Evolutionary conservation across 306 rosid genomes (phyloP).

Genomic region (Phaseolus lunatus): DNA sequence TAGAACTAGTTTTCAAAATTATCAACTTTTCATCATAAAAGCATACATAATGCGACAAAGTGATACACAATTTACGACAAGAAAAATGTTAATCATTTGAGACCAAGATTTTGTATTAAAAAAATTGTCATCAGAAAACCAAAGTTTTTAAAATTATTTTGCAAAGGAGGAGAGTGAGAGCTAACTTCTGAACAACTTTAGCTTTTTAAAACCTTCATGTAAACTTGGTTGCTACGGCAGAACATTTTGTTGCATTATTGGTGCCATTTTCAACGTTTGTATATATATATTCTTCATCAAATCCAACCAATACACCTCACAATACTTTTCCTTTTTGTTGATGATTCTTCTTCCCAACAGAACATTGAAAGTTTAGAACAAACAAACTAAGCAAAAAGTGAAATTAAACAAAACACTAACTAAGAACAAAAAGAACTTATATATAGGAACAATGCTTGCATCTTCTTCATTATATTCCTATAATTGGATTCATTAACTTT

Average conservation of each 20-base stretch:
- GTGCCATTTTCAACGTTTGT: constrained; percentile 1
- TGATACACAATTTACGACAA: constrained; percentile 22
- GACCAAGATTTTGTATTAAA: constrained; percentile 15
- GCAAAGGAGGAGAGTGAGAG: constrained; percentile 7
- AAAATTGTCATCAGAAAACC: neutral
- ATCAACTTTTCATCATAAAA: constrained; percentile 25
- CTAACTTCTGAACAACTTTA: constrained; percentile 4
- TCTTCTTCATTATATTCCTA: neutral
- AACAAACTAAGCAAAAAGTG: neutral
- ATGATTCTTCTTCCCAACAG: neutral
- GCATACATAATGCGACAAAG: constrained; percentile 22
- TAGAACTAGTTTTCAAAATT: neutral
- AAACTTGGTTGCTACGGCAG: neutral
- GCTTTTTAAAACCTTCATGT: neutral
- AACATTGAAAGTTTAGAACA: neutral
- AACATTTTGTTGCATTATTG: constrained; percentile 13
- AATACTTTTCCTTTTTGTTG: neutral
- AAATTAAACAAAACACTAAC: neutral
- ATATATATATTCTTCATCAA: neutral
- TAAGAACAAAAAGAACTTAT: neutral
- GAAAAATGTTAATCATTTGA: constrained; percentile 27
- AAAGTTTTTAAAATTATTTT: neutral
- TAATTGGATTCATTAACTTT: neutral
- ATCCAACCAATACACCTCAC: neutral
- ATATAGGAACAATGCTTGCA: neutral